Base-by-base conservation (phyloP, 2,329 filamentous ascomycete genomes). In the Phyllosticta citribraziliensis region DNA sequence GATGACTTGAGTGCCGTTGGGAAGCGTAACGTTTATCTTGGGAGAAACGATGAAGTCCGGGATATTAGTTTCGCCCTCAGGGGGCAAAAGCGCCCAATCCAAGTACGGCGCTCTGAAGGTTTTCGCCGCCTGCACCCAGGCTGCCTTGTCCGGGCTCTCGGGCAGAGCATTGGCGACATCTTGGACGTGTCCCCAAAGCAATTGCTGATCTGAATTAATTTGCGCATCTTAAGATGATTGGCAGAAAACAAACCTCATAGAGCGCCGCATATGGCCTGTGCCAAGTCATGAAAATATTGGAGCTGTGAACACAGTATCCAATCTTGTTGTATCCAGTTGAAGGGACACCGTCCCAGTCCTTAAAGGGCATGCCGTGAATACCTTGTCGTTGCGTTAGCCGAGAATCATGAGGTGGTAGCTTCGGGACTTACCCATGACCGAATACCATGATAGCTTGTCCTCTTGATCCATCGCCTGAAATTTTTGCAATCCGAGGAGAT, bases 281-380 rank as follows among this genome's bases (percentile, higher is more conserved):
- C 91, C 91, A 95, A 50, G 86, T 82, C 50, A 87, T 84, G 70
- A 96, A 94, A 17, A 94, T 76, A 51, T 87, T 84, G 1, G 88
- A 88, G 24, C 80, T 82, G 73, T 96, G 91, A 14, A 84, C 83
- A 71, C 91, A 95, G 71, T 91, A 95, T 56, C 89, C 90, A 17
- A 81, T 78, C 33, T 78, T 75, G 61, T 79, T 76, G 62, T 81
- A 82, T 1, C 82, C 83, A 2, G 77, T 68, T 1, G 76, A 60
- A 76, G 56, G 65, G 0, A 77, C 80, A 20, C 73, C 77, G 68
- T 86, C 81, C 83, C 84, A 88, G 1, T 79, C 68, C 17, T 74
- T 70, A 65, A 78, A 84, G 1, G 91, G 91, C 63, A 87, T 85
- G 19, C 90, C 91, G 72, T 96, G 91, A 66, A 96, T 89, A 17